phyloP scores from a whole-genome alignment of 1,139 yeast species.

The Suhomyces chickasaworum region DNA sequence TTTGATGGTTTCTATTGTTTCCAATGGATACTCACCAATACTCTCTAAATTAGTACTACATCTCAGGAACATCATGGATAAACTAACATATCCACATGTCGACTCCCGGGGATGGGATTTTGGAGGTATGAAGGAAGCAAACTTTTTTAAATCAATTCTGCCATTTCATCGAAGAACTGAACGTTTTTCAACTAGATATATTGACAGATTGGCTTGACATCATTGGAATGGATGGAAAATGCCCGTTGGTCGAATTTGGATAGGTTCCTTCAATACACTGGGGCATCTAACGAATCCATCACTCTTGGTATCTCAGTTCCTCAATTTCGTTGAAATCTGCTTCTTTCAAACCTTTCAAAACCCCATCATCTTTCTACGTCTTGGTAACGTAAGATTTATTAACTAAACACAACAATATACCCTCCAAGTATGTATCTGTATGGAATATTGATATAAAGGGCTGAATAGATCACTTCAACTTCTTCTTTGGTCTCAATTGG shows the following conservation, averaged over 20 bases:
- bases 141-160: background rate
- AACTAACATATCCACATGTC: background rate
- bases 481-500: conserved; percentile 99
- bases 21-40: too few relatives aligned
- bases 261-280: too few relatives aligned
- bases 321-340: background rate
- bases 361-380: conserved; percentile 2
- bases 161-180: background rate
- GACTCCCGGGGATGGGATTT: background rate
- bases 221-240: too few relatives aligned
- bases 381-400: conserved; percentile 15
- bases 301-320: background rate
- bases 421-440: conserved; percentile 9
- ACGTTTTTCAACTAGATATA: too few relatives aligned
- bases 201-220: too few relatives aligned
- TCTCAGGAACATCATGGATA: background rate
- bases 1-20: too few relatives aligned
- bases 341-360: background rate
- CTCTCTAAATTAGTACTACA: too few relatives aligned
- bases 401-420: conserved; percentile 15
- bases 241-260: background rate
- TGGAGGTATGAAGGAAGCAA: background rate
- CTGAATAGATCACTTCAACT: conserved; percentile 80
- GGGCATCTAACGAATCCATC: background rate
- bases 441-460: conserved; percentile 6